Percentiles rank a stretch among this genome's conserved stretches.
Conservation (phyloP, 2,329 filamentous ascomycete species). For the Lasiodiplodia sp. region DNA sequence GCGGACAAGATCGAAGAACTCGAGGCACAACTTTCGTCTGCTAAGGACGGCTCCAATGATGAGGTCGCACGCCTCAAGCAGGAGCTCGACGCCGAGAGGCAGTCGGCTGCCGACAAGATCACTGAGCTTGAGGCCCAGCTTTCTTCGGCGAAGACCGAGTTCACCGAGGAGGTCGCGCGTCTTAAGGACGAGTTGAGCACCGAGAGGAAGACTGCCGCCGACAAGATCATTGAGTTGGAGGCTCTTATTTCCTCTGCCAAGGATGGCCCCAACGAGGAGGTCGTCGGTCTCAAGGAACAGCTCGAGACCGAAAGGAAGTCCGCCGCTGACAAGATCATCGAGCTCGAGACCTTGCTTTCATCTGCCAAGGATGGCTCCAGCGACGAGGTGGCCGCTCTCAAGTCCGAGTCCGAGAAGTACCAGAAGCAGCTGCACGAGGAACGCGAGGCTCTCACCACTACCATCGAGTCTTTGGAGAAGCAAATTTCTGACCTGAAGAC, state of each 20-base stretch:
- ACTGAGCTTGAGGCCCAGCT: constrained; percentile 25
- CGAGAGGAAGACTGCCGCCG: constrained; percentile 17
- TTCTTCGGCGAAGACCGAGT: constrained; percentile 4
- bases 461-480: constrained; percentile 25
- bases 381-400: constrained; percentile 21
- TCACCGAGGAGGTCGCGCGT: constrained; percentile 1
- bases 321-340: constrained; percentile 23
- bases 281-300: constrained; percentile 9
- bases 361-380: constrained; percentile 13
- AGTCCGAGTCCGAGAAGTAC: constrained; percentile 25
- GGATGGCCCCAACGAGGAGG: constrained; percentile 12
- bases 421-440: constrained; percentile 29
- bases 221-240: constrained; percentile 25
- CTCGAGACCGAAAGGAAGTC: constrained; percentile 22
- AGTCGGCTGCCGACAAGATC: constrained; percentile 20
- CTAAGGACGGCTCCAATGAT: not conserved
- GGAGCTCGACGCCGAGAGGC: constrained; percentile 23
- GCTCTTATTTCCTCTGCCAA: constrained; percentile 13
- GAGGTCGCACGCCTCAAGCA: constrained; percentile 18
- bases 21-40: constrained; percentile 13
- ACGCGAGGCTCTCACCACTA: constrained; percentile 12
- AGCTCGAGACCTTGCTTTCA: constrained; percentile 13
- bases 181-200: constrained; percentile 24
- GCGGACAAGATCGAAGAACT: constrained; percentile 22
- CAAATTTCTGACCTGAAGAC: constrained; percentile 19